phyloP scores from a whole-genome alignment of 495 filamentous ascomycete genomes.

The Polyplosphaeria fusca region DNA sequence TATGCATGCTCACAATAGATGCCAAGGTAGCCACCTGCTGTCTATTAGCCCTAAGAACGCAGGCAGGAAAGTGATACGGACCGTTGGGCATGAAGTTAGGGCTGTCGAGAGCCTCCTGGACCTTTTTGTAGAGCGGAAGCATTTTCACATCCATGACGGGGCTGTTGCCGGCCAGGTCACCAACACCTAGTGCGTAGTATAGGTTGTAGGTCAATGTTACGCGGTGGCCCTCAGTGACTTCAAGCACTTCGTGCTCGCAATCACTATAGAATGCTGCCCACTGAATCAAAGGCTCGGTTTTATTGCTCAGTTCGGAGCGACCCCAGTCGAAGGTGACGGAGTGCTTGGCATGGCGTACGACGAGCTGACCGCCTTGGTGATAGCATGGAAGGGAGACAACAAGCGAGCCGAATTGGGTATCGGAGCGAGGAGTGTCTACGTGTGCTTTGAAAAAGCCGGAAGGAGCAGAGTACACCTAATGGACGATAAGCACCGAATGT shows the following conservation, averaged over 20 bases:
- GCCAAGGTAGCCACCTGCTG: constrained; percentile 22
- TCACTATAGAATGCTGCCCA: constrained; percentile 65
- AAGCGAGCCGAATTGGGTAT: constrained; percentile 53
- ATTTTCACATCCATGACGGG: constrained; percentile 3
- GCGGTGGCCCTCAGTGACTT: constrained; percentile 51
- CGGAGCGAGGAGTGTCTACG: constrained; percentile 54
- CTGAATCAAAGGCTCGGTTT: constrained; percentile 38
- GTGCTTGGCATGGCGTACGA: constrained; percentile 40
- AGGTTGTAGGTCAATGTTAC: constrained; percentile 62
- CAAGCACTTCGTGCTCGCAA: constrained; percentile 58
- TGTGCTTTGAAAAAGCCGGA: constrained; percentile 52
- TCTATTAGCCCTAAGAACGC: background rate
- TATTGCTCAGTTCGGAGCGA: background rate
- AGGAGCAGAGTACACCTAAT: constrained; percentile 51
- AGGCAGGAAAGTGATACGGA: background rate
- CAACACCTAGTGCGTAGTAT: constrained; percentile 37
- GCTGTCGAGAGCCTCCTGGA: background rate
- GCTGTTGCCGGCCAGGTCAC: constrained; percentile 16
- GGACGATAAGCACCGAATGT: background rate
- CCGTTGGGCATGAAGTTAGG: constrained; percentile 5
- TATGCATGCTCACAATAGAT: constrained; percentile 26
- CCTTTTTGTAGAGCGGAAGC: constrained; percentile 7
- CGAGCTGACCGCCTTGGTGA: constrained; percentile 45
- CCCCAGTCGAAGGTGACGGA: constrained; percentile 48
- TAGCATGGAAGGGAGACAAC: constrained; percentile 53